Percentiles rank a stretch among this genome's conserved stretches.
Conservation (phyloP, 2,329 filamentous ascomycete species). For the Xylaria sp. region DNA sequence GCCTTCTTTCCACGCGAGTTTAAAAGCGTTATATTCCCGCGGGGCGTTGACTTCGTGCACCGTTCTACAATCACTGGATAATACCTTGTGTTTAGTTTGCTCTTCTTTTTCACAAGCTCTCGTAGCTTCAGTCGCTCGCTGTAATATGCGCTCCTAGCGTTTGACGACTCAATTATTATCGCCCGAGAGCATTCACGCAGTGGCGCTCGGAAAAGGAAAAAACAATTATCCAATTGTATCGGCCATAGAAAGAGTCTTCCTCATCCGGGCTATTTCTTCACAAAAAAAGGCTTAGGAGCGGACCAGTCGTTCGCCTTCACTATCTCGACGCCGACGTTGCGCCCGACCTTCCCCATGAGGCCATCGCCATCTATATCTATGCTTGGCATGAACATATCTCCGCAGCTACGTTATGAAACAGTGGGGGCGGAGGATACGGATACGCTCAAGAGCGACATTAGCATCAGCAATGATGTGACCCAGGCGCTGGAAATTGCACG, state of each 20-base stretch:
- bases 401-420: constrained; percentile 11
- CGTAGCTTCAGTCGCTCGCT: neutral
- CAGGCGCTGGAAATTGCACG: constrained; percentile 80
- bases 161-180: neutral
- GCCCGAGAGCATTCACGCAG: neutral
- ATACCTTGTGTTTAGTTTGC: neutral
- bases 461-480: constrained; percentile 61
- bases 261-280: neutral
- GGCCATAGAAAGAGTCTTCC: neutral
- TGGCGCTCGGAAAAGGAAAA: neutral
- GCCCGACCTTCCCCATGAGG: constrained; percentile 29
- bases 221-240: neutral
- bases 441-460: neutral
- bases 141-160: neutral
- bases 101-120: constrained; percentile 2
- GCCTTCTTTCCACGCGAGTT: neutral
- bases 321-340: constrained; percentile 30
- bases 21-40: neutral
- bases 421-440: neutral
- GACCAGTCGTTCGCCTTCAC: constrained; percentile 17
- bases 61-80: neutral
- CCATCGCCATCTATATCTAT: constrained; percentile 29
- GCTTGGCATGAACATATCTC: constrained; percentile 37
- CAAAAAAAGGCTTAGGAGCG: neutral
- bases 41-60: neutral